Evolutionary conservation across 179 eudicot species (phyloP).

Genomic region (Amaranthus tricolor): DNA sequence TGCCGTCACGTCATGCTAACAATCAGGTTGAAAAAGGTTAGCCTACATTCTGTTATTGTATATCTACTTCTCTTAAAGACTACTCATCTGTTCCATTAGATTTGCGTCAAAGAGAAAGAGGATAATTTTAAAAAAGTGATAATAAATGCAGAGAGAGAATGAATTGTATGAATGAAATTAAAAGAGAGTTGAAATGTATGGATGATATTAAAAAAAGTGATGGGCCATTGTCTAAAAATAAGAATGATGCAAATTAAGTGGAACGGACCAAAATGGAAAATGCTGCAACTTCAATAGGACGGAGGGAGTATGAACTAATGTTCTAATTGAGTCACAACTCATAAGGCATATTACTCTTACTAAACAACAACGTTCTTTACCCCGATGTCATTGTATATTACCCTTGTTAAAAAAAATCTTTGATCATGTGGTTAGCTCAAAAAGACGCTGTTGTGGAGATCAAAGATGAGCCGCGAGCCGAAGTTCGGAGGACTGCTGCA

Average conservation of each 20-base stretch:
- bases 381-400: not conserved
- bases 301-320: not conserved
- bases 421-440: conserved; percentile 42
- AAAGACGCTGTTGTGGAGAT: conserved; percentile 44
- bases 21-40: conserved; percentile 26
- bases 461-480: conserved; percentile 52
- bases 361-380: not conserved
- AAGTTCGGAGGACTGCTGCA: conserved; percentile 37
- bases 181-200: no score
- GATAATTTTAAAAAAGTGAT: no score
- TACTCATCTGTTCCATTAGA: no score
- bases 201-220: no score
- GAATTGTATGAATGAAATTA: no score
- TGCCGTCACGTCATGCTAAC: conserved; percentile 11
- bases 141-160: no score
- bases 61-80: not conserved
- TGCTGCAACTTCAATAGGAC: no score
- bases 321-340: not conserved
- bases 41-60: not conserved
- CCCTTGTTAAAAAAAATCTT: conserved; percentile 3
- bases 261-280: no score
- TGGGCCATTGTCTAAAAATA: no score
- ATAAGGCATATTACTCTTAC: conserved; percentile 5
- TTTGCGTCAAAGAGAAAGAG: no score
- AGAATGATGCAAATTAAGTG: no score